Evolutionary conservation across 164 flowering plant genomes (phyloP), one percentile per base, ranked within the genome.

Genomic region (Vitis cinerea): DNA sequence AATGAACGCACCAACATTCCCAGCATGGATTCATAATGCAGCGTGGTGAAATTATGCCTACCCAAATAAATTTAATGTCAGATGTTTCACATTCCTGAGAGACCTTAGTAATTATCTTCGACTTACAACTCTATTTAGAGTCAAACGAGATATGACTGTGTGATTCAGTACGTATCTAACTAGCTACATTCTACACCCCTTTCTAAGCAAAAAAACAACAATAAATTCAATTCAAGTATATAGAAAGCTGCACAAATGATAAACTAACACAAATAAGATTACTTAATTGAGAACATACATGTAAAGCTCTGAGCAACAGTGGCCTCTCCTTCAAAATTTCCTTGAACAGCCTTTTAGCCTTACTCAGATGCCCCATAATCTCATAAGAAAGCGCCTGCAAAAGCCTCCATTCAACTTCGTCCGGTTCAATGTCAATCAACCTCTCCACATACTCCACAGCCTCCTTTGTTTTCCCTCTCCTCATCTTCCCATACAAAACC

Each of bases 331-430:
- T 72, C 78, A 93, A 79, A 10, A 95, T 87, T 9, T 88, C 89
- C 80, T 79, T 81, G 67, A 90, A 91, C 77, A 95, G 52, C 66
- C 79, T 88, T 73, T 87, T 88, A 27, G 99, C 96, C 72, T 71
- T 83, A 61, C 80, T 82, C 60, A 88, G 63, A 27, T 90, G 67
- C 68, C 92, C 98, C 86, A 91, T 83, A 82, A 78, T 80, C 81
- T 95, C 99, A 83, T 86, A 90, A 69, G 84, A 86, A 64, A 90
- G 87, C 37, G 97, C 98, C 79, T 84, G 78, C 83, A 95, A 75
- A 31, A 95, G 89, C 83, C 88, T 90, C 99, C 98, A 95, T 65
- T 95, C 99, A 55, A 91, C 85, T 71, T 91, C 94, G 19, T 78
- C 65, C 3, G 97, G 94, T 67, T 93, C 83, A n/a, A 85, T 47